A percentile compares a stretch with the other conserved stretches of the same genome.
phyloP scores from a whole-genome alignment of 768 basidiomycete genomes.

The Hydnomerulius pinastri region DNA sequence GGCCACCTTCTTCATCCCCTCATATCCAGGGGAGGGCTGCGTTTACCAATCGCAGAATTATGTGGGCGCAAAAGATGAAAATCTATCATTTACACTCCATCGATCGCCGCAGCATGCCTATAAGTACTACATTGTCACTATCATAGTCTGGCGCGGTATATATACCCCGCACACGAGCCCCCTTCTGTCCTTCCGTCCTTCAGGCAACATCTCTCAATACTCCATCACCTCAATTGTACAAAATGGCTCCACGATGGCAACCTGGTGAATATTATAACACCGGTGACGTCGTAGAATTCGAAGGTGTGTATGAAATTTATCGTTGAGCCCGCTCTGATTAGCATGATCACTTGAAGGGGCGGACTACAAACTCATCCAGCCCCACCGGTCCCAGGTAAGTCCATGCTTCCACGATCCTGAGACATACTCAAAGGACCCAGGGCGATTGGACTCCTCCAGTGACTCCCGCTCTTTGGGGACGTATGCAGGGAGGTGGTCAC shows the following conservation, averaged over 20 bases:
- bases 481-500: conserved; percentile 37
- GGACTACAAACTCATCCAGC: conserved; percentile 70
- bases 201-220: conserved; percentile 7
- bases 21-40: not conserved
- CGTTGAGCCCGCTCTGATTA: conserved; percentile 8
- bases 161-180: conserved; percentile 11
- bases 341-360: conserved; percentile 33
- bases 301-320: conserved; percentile 42
- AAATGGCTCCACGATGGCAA: conserved; percentile 56
- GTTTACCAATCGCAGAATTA: not conserved
- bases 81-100: no score
- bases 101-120: conserved; percentile 9
- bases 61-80: not conserved
- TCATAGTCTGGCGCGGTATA: conserved; percentile 21
- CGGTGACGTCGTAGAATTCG: conserved; percentile 55
- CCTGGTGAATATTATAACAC: conserved; percentile 61
- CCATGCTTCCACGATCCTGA: not conserved
- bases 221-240: conserved; percentile 1
- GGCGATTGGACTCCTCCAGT: conserved; percentile 65
- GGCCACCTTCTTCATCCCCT: conserved; percentile 1
- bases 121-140: conserved; percentile 5
- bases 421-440: conserved; percentile 35
- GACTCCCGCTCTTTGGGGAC: conserved; percentile 72
- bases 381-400: conserved; percentile 66
- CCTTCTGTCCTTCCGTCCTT: not conserved